Evolutionary conservation across 2,329 filamentous ascomycete genomes (phyloP).

Genomic region (Triangularia setosa): DNA sequence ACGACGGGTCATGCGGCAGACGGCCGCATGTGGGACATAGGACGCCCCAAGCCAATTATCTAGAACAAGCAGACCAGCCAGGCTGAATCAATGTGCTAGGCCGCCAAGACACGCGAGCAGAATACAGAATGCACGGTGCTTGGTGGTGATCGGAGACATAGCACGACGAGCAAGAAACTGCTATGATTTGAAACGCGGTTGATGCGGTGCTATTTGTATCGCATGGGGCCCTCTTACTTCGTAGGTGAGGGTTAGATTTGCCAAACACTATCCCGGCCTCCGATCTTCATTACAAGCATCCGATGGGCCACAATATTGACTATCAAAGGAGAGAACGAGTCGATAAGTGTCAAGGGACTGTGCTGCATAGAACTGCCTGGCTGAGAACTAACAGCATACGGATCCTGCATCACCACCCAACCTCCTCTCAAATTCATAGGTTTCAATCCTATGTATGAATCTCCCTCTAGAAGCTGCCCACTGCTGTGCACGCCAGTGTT

Average conservation of each 20-base stretch:
- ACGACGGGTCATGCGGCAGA: too few relatives aligned
- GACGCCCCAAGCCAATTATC: too few relatives aligned
- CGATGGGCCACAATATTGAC: not conserved
- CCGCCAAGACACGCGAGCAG: too few relatives aligned
- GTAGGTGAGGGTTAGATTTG: not conserved
- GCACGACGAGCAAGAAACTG: too few relatives aligned
- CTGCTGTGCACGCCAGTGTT: not conserved
- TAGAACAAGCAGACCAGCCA: too few relatives aligned
- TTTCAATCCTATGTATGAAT: not conserved
- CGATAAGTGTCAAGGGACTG: not conserved
- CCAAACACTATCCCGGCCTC: not conserved
- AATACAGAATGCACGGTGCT: too few relatives aligned
- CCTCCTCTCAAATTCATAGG: not conserved
- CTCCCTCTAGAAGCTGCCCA: not conserved
- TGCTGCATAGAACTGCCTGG: not conserved
- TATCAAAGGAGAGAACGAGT: not conserved
- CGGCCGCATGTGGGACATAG: too few relatives aligned
- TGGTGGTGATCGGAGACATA: too few relatives aligned
- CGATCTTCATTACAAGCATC: not conserved
- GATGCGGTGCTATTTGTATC: too few relatives aligned
- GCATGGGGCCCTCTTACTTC: too few relatives aligned
- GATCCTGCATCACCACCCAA: not conserved
- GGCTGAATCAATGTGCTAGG: too few relatives aligned
- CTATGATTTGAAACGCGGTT: too few relatives aligned
- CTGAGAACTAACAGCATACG: not conserved